Percentiles rank a stretch among this genome's conserved stretches.
Conservation (phyloP, 2,329 filamentous ascomycete species). For the Bipolaris victoriae region DNA sequence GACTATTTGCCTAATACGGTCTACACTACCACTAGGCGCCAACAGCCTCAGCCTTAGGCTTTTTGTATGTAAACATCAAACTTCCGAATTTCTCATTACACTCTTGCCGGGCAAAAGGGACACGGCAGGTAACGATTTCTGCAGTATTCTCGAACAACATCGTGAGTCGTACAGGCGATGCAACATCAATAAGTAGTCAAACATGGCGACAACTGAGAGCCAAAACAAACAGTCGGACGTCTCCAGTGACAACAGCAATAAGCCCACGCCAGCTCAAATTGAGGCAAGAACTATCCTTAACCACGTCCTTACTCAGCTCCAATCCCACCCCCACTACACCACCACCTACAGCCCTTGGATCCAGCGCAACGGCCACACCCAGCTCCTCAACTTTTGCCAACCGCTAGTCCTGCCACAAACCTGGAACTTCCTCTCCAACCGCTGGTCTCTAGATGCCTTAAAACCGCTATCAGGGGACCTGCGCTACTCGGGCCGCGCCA, state of each 20-base stretch:
- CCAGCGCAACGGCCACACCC: constrained; percentile 19
- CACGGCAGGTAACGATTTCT: background rate
- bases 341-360: constrained; percentile 31
- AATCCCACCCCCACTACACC: constrained; percentile 14
- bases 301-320: constrained; percentile 26
- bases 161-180: too few species aligned
- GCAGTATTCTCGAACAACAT: background rate
- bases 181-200: background rate
- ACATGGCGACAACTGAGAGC: constrained; percentile 9
- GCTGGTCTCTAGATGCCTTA: constrained; percentile 31
- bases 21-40: background rate
- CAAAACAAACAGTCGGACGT: background rate
- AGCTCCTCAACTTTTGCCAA: constrained; percentile 28
- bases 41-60: constrained; percentile 1
- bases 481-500: constrained; percentile 26
- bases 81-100: background rate
- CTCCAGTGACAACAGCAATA: background rate
- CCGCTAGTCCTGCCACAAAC: constrained; percentile 30
- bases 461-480: constrained; percentile 35
- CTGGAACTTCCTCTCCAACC: constrained; percentile 28
- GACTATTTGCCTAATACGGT: constrained; percentile 4
- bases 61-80: background rate
- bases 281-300: constrained; percentile 34
- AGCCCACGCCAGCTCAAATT: constrained; percentile 22
- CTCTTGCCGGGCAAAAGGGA: background rate